A percentile compares a stretch with the other conserved stretches of the same genome.
These are phyloP conservation scores for Retiboletus flavoniger DNA, from an alignment of 1,284 basidiomycete genomes.

Conservation along the genomic window DNA sequence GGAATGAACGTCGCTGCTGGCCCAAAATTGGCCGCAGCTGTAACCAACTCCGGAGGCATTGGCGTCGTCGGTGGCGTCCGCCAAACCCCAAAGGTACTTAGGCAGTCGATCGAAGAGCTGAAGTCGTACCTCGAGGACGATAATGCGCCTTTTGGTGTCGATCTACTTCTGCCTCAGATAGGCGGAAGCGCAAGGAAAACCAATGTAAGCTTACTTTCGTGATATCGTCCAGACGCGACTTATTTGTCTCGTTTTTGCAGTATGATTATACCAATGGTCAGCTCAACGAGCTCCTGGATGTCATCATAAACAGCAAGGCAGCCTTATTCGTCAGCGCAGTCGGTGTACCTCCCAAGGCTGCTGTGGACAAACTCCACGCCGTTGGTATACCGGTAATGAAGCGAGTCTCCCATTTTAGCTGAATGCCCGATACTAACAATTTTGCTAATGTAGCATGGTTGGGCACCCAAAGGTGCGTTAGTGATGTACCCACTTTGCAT, in stretches of 20 bases:
- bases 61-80: constrained; percentile 83
- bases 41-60: constrained; percentile 79
- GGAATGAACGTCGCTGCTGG: constrained; percentile 88
- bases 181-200: constrained; percentile 79
- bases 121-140: constrained; percentile 68
- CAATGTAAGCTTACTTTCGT: constrained; percentile 48
- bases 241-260: constrained; percentile 33
- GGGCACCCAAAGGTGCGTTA: constrained; percentile 74
- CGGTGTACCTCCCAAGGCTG: constrained; percentile 81
- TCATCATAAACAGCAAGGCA: constrained; percentile 76
- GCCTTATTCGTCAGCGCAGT: constrained; percentile 82
- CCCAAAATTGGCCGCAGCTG: constrained; percentile 73
- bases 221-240: neutral
- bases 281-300: constrained; percentile 70
- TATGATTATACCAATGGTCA: constrained; percentile 78
- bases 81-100: constrained; percentile 66
- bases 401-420: constrained; percentile 40
- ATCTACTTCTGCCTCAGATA: constrained; percentile 78
- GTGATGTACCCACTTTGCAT: neutral
- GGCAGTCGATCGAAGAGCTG: constrained; percentile 64
- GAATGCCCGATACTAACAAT: constrained; percentile 7
- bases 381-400: constrained; percentile 85
- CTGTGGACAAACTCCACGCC: constrained; percentile 77
- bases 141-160: constrained; percentile 79
- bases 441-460: constrained; percentile 62